phyloP scores from a whole-genome alignment of 805 yeast species.

The Ogataea methanolica region DNA sequence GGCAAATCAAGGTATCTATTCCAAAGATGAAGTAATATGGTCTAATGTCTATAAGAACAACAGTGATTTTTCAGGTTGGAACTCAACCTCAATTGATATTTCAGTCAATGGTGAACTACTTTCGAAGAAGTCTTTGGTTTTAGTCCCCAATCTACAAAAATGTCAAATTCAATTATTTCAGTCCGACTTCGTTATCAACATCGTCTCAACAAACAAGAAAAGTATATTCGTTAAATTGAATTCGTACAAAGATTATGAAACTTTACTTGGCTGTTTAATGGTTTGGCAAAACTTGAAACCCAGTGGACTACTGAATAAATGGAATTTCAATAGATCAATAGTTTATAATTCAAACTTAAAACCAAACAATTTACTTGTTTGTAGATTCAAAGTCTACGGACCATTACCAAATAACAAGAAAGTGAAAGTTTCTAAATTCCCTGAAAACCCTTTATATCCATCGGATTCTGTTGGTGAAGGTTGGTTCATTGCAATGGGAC shows the following conservation, averaged over 20 bases:
- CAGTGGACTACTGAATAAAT: slow-evolving; percentile 42
- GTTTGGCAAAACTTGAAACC: slow-evolving; percentile 50
- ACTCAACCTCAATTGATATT: slow-evolving; percentile 18
- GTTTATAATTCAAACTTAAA: slow-evolving; percentile 18
- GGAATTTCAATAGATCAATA: slow-evolving; percentile 36
- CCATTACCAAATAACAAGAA: slow-evolving; percentile 45
- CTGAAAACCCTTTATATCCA: slow-evolving; percentile 20
- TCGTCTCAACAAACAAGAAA: slow-evolving; percentile 35
- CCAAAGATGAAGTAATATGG: slow-evolving; percentile 17
- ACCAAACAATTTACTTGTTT: slow-evolving; percentile 44
- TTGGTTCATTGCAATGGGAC: slow-evolving; percentile 75
- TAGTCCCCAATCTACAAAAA: slow-evolving; percentile 25
- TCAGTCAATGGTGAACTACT: slow-evolving; percentile 24
- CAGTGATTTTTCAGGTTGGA: slow-evolving; percentile 17
- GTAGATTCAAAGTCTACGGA: slow-evolving; percentile 63
- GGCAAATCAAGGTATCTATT: slow-evolving; percentile 12
- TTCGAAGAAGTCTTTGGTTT: slow-evolving; percentile 13
- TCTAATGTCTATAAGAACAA: slow-evolving; percentile 11
- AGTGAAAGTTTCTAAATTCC: slow-evolving; percentile 25
- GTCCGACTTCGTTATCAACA: slow-evolving; percentile 34
- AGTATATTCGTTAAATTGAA: slow-evolving; percentile 28
- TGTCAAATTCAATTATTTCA: slow-evolving; percentile 24
- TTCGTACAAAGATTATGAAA: slow-evolving; percentile 34
- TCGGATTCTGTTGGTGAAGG: slow-evolving; percentile 36
- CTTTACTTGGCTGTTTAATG: slow-evolving; percentile 36